These are phyloP conservation scores for Gossypium trilobum DNA, from an alignment of 441 rosid species.

Conservation along the genomic window DNA sequence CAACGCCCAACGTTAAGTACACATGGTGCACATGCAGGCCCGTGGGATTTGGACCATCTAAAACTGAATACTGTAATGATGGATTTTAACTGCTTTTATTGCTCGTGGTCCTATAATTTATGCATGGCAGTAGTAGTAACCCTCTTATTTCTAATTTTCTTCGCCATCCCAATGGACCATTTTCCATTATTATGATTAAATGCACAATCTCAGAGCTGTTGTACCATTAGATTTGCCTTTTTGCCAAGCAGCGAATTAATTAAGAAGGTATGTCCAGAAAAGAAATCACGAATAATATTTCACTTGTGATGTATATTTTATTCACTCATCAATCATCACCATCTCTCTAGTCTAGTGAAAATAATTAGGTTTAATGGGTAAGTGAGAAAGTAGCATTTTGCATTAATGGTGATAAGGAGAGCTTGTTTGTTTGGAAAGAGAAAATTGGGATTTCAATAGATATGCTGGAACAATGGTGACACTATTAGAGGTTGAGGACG, in stretches of 20 bases:
- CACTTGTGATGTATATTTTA: background rate
- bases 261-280: background rate
- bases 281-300: background rate
- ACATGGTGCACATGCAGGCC: slow-evolving; percentile 24
- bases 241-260: background rate
- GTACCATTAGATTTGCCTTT: background rate
- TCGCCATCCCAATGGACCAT: slow-evolving; percentile 22
- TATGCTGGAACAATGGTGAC: background rate
- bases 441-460: background rate
- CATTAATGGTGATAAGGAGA: background rate
- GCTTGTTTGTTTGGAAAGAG: background rate
- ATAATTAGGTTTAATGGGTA: background rate
- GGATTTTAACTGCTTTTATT: slow-evolving; percentile 20
- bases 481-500: background rate
- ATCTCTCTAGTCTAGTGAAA: background rate
- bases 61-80: background rate
- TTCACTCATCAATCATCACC: background rate
- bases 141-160: slow-evolving; percentile 10
- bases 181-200: slow-evolving; percentile 17
- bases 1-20: background rate
- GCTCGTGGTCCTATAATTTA: slow-evolving; percentile 30
- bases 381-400: background rate
- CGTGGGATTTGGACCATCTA: slow-evolving; percentile 27
- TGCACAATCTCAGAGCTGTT: slow-evolving; percentile 2
- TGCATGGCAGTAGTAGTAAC: slow-evolving; percentile 16